A percentile compares a stretch with the other conserved stretches of the same genome.
These are phyloP conservation scores for Phyllostachys edulis DNA, from an alignment of 176 grass and related monocot genomes.

Conservation along the genomic window DNA sequence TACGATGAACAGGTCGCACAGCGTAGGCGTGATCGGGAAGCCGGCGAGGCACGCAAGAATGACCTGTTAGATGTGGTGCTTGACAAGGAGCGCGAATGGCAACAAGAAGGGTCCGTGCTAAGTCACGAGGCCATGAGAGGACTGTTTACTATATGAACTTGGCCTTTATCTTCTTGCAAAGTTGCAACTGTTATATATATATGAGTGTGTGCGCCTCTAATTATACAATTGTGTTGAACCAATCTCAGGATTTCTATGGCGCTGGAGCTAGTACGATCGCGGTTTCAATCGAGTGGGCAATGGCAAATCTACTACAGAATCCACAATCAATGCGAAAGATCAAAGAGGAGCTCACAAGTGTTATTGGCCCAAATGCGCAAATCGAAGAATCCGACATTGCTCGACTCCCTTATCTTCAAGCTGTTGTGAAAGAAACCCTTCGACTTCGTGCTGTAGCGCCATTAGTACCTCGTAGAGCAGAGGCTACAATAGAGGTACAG, in stretches of 20 bases:
- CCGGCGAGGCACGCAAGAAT: not conserved
- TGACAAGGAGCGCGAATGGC: not conserved
- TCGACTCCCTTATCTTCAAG: constrained; percentile 39
- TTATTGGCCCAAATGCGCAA: constrained; percentile 2
- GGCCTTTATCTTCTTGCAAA: too few species aligned
- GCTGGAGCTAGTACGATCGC: constrained; percentile 32
- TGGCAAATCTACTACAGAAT: constrained; percentile 33
- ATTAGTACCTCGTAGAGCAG: not conserved
- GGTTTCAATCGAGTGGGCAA: constrained; percentile 29
- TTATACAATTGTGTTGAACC: not conserved
- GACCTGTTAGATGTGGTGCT: constrained; percentile 40
- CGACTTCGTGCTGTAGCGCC: constrained; percentile 27
- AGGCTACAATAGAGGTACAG: not conserved
- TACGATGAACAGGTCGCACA: constrained; percentile 35
- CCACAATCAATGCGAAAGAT: constrained; percentile 15
- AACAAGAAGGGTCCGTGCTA: not conserved
- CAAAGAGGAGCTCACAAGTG: constrained; percentile 1
- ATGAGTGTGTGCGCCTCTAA: not conserved
- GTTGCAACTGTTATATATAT: not conserved
- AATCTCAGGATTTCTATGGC: constrained; percentile 25
- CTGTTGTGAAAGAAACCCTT: constrained; percentile 36
- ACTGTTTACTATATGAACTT: constrained; percentile 9
- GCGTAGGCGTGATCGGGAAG: not conserved
- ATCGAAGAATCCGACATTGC: constrained; percentile 35
- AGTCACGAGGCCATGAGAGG: not conserved